phyloP scores from a whole-genome alignment of 768 basidiomycete species.

The Tulasnella sp. region DNA sequence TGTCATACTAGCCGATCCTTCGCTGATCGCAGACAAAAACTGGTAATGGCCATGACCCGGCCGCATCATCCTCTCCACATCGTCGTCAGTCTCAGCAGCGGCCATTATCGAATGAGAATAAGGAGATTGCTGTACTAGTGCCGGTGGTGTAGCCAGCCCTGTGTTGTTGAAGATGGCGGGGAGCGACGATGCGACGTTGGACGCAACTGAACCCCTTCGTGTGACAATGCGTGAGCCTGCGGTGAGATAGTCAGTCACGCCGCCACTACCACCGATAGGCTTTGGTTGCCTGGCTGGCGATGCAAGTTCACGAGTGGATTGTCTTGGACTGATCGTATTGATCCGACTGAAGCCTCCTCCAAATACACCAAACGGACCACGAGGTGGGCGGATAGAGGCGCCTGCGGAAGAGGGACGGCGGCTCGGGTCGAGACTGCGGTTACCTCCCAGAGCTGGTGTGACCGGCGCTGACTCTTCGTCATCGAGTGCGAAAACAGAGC shows the following conservation, averaged over 20 bases:
- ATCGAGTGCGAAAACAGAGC: constrained; percentile 1
- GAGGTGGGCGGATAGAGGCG: neutral
- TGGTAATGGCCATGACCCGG: neutral
- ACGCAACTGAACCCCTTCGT: constrained; percentile 4
- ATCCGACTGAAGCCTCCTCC: constrained; percentile 4
- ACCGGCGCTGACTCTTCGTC: constrained; percentile 12
- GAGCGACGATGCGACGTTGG: constrained; percentile 7
- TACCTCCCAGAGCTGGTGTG: neutral
- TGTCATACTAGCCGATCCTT: constrained; percentile 1
- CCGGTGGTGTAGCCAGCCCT: constrained; percentile 18
- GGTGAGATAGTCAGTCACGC: neutral
- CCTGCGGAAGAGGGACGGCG: neutral
- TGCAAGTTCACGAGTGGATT: neutral
- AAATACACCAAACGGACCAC: neutral
- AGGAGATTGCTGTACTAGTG: neutral
- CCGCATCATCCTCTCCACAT: neutral
- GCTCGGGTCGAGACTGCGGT: neutral
- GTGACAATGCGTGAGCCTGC: neutral
- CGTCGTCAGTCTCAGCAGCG: no score
- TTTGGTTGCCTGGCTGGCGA: neutral
- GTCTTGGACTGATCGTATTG: constrained; percentile 5
- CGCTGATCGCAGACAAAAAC: constrained; percentile 5
- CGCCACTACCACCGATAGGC: no score
- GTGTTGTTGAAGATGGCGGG: constrained; percentile 24
- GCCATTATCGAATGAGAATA: neutral